Percentiles rank a stretch among this genome's conserved stretches.
These are phyloP conservation scores for Wallemia ichthyophaga DNA, from an alignment of 1,284 basidiomycete species.

Conservation along the genomic window DNA sequence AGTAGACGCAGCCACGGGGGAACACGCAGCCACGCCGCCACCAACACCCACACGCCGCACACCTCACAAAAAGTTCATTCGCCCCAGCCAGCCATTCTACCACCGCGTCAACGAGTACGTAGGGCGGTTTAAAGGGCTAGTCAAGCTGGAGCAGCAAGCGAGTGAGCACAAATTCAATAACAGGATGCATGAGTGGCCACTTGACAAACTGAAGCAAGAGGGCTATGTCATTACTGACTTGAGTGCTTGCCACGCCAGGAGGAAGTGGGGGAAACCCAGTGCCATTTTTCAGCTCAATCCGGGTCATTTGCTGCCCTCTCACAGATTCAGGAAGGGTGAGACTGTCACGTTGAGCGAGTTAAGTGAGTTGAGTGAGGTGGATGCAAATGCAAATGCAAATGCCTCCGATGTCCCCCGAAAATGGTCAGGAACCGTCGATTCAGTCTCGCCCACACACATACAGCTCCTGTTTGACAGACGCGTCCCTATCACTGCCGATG, in stretches of 20 bases:
- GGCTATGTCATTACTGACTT: conserved; percentile 37
- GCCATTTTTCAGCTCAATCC: conserved; percentile 30
- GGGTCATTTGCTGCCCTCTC: conserved; percentile 25
- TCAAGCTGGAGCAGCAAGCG: background rate
- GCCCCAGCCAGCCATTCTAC: background rate
- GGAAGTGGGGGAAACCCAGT: conserved; percentile 28
- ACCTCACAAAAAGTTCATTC: background rate
- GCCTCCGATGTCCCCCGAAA: too few species aligned
- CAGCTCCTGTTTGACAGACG: background rate
- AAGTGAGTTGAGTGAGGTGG: too few species aligned
- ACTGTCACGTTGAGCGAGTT: conserved; percentile 8
- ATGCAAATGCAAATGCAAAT: too few species aligned
- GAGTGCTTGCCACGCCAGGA: conserved; percentile 30
- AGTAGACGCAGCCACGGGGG: background rate
- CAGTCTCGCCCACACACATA: background rate
- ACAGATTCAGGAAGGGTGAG: conserved; percentile 29
- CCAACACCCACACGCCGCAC: too few species aligned
- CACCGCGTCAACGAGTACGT: background rate
- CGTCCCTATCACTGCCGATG: background rate
- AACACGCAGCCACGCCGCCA: too few species aligned
- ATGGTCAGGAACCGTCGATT: background rate
- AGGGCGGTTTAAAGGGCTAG: background rate
- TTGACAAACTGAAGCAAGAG: conserved; percentile 27
- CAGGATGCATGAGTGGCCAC: conserved; percentile 32
- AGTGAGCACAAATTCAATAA: conserved; percentile 17